These are phyloP conservation scores for Pholiota microspora DNA, from an alignment of 768 basidiomycete genomes.

Conservation along the genomic window DNA sequence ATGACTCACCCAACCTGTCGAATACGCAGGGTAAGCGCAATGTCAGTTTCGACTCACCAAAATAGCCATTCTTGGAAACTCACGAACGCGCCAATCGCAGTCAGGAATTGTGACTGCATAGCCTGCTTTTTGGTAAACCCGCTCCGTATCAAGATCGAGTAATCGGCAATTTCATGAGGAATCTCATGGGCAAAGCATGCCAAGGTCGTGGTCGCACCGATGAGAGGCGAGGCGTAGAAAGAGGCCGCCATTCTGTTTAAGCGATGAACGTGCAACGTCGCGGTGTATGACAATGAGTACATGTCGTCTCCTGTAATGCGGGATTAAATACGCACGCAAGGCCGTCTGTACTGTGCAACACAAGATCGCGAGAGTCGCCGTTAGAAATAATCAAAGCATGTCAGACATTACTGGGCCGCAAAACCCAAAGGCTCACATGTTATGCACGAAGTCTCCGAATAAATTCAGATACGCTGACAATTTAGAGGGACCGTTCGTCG, in stretches of 20 bases:
- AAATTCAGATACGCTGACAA: slow-evolving; percentile 91
- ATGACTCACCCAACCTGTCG: slow-evolving; percentile 40
- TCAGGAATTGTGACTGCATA: slow-evolving; percentile 91
- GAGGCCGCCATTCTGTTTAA: slow-evolving; percentile 82
- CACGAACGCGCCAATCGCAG: slow-evolving; percentile 90
- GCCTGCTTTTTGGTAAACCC: slow-evolving; percentile 91
- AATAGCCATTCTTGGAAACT: slow-evolving; percentile 31
- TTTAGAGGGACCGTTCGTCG: slow-evolving; percentile 63
- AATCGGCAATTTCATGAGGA: slow-evolving; percentile 96
- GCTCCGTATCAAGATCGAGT: slow-evolving; percentile 87
- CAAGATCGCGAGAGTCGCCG: neutral
- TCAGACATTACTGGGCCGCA: slow-evolving; percentile 5
- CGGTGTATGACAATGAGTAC: slow-evolving; percentile 4
- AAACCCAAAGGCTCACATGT: slow-evolving; percentile 67
- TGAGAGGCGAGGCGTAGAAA: slow-evolving; percentile 94
- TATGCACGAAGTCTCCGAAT: slow-evolving; percentile 92
- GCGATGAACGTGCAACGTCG: slow-evolving; percentile 18
- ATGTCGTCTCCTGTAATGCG: slow-evolving; percentile 12
- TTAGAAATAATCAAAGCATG: neutral
- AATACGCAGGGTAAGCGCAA: slow-evolving; percentile 7
- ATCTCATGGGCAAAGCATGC: slow-evolving; percentile 96
- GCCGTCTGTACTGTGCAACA: slow-evolving; percentile 74
- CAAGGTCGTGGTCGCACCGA: slow-evolving; percentile 92
- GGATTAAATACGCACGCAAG: slow-evolving; percentile 62
- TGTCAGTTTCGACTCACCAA: slow-evolving; percentile 2